Evolutionary conservation across 106 monocot species (phyloP).

Genomic region (Chionographis japonica): DNA sequence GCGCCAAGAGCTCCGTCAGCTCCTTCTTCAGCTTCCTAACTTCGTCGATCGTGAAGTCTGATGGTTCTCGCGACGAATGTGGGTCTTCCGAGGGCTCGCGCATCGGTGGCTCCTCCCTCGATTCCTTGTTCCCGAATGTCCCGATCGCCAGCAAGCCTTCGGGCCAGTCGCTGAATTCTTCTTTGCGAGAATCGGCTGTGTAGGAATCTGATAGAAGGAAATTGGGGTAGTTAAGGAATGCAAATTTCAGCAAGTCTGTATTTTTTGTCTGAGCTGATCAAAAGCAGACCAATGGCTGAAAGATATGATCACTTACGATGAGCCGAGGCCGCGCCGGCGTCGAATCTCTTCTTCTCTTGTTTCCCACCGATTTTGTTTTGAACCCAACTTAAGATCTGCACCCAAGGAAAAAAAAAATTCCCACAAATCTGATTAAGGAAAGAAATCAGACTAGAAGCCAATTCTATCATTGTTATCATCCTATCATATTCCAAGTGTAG

Average conservation of each 20-base stretch:
- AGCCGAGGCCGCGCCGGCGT: background rate
- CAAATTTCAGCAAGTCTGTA: background rate
- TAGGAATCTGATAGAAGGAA: constrained; percentile 7
- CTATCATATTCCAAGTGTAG: too few relatives aligned
- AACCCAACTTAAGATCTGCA: constrained; percentile 62
- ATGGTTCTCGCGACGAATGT: constrained; percentile 9
- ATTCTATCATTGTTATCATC: too few relatives aligned
- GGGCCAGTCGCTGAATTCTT: constrained; percentile 75
- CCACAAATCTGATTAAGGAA: too few relatives aligned
- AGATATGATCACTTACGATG: constrained; percentile 16
- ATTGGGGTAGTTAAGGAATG: too few relatives aligned
- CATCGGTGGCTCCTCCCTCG: constrained; percentile 18
- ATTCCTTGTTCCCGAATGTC: constrained; percentile 49
- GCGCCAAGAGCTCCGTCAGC: constrained; percentile 27
- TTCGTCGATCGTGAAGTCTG: constrained; percentile 56
- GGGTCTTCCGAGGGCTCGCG: constrained; percentile 1
- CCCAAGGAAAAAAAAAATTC: background rate
- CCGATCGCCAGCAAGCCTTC: constrained; percentile 64
- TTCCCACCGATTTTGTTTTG: constrained; percentile 43
- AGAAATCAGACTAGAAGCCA: too few relatives aligned
- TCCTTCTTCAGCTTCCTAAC: constrained; percentile 43
- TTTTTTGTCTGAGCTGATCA: too few relatives aligned
- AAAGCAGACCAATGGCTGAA: background rate
- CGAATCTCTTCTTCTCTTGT: constrained; percentile 18
- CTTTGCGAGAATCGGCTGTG: constrained; percentile 22